These are phyloP conservation scores for Pezicula radicicola DNA, from an alignment of 2,329 filamentous ascomycete species.

Conservation along the genomic window DNA sequence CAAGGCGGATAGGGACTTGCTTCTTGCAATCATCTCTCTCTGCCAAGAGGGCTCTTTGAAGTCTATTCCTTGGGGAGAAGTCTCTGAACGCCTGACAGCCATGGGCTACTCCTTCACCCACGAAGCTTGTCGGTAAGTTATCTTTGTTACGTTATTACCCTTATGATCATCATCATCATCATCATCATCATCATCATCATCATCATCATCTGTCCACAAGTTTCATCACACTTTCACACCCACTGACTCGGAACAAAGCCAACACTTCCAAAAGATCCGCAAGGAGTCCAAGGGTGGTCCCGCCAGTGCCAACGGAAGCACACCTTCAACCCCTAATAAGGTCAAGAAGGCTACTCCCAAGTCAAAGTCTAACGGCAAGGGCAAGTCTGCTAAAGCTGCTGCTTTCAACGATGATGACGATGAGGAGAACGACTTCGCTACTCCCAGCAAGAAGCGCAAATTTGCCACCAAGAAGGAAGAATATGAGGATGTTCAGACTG, in stretches of 20 bases:
- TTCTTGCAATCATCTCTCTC: constrained; percentile 22
- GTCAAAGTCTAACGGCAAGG: not conserved
- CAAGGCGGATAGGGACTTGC: constrained; percentile 23
- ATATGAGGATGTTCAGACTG: constrained; percentile 4
- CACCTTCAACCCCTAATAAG: not conserved
- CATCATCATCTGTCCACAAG: not conserved
- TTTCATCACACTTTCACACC: not conserved
- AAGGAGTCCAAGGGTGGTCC: not conserved
- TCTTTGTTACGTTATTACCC: not conserved
- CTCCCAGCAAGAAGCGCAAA: constrained; percentile 13
- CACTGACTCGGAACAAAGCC: constrained; percentile 14
- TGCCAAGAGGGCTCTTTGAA: constrained; percentile 17
- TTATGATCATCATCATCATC: not conserved
- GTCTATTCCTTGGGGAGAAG: constrained; percentile 18
- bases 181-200: not conserved
- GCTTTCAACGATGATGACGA: constrained; percentile 1
- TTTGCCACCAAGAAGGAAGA: constrained; percentile 11
- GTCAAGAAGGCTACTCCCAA: not conserved
- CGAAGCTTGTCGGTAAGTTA: constrained; percentile 27
- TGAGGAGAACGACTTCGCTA: not conserved
- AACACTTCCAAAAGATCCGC: constrained; percentile 29
- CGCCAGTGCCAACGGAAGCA: not conserved
- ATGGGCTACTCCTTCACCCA: constrained; percentile 22
- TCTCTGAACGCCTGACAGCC: constrained; percentile 15
- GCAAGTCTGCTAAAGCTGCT: not conserved